phyloP scores from a whole-genome alignment of 2,329 filamentous ascomycete species.

The Lachnellula suecica region DNA sequence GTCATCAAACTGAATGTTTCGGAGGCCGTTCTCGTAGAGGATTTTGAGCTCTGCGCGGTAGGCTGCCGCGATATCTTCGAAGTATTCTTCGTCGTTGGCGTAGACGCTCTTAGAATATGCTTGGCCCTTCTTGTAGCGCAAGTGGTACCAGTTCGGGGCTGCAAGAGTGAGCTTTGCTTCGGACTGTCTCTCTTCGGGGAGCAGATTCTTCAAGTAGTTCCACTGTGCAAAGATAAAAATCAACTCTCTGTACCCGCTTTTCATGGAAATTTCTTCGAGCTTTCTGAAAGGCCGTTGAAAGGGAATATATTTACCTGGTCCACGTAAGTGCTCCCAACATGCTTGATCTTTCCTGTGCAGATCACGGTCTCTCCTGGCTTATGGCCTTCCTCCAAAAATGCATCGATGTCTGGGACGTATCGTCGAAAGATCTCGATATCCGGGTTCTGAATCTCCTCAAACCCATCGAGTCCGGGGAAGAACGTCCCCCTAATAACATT shows the following conservation, averaged over 20 bases:
- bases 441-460: conserved; percentile 28
- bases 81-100: conserved; percentile 51
- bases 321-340: conserved; percentile 43
- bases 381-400: conserved; percentile 43
- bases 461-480: conserved; percentile 28
- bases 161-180: conserved; percentile 70
- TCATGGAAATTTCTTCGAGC: neutral
- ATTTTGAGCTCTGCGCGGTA: conserved; percentile 52
- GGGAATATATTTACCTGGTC: conserved; percentile 28
- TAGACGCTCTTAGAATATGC: conserved; percentile 54
- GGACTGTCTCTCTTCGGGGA: conserved; percentile 61
- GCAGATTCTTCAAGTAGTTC: conserved; percentile 57
- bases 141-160: conserved; percentile 69
- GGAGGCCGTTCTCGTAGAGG: conserved; percentile 52
- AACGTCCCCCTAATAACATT: conserved; percentile 24
- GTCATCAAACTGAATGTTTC: conserved; percentile 56
- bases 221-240: conserved; percentile 19
- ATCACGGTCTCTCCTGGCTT: conserved; percentile 47
- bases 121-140: conserved; percentile 54
- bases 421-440: conserved; percentile 39
- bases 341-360: conserved; percentile 47
- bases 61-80: conserved; percentile 52
- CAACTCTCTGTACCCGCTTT: neutral
- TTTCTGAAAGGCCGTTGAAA: neutral
- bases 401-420: conserved; percentile 41